These are phyloP conservation scores for Exophiala bonariae DNA, from an alignment of 2,329 filamentous ascomycete genomes.

Conservation along the genomic window DNA sequence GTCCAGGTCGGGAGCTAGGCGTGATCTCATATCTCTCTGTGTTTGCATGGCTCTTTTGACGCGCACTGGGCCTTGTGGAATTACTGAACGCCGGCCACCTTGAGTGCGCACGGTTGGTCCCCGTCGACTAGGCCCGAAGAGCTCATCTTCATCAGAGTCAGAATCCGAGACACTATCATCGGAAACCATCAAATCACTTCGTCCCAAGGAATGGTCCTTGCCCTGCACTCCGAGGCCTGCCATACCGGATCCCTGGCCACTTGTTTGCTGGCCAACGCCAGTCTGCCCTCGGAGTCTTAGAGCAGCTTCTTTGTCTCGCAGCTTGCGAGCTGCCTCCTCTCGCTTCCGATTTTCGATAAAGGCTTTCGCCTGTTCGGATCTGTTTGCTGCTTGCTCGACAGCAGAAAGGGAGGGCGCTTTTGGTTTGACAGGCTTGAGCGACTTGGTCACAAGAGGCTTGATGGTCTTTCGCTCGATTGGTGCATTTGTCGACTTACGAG, in stretches of 20 bases:
- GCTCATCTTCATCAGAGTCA: slow-evolving; percentile 70
- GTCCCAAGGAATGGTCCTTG: slow-evolving; percentile 69
- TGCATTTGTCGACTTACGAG: slow-evolving; percentile 10
- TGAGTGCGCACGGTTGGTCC: slow-evolving; percentile 48
- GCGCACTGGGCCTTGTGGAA: slow-evolving; percentile 69
- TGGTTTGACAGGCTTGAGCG: slow-evolving; percentile 8
- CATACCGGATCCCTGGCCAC: slow-evolving; percentile 76
- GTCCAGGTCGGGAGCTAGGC: slow-evolving; percentile 85
- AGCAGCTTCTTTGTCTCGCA: slow-evolving; percentile 69
- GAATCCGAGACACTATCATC: slow-evolving; percentile 70
- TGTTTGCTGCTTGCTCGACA: slow-evolving; percentile 21
- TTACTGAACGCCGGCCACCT: slow-evolving; percentile 37
- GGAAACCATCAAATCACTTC: slow-evolving; percentile 86
- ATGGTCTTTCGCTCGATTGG: slow-evolving; percentile 22
- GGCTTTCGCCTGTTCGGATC: slow-evolving; percentile 44
- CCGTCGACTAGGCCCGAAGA: slow-evolving; percentile 51
- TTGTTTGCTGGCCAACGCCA: slow-evolving; percentile 55
- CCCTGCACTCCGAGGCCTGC: slow-evolving; percentile 70
- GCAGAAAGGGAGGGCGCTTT: slow-evolving; percentile 28
- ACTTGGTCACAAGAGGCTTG: slow-evolving; percentile 14
- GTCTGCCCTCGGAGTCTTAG: slow-evolving; percentile 63
- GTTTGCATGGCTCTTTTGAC: slow-evolving; percentile 79
- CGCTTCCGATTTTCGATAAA: slow-evolving; percentile 74
- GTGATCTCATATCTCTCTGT: slow-evolving; percentile 89
- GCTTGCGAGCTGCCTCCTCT: slow-evolving; percentile 73